Conservation (phyloP, 495 filamentous ascomycete genomes). For the Penicillium pulvis region DNA sequence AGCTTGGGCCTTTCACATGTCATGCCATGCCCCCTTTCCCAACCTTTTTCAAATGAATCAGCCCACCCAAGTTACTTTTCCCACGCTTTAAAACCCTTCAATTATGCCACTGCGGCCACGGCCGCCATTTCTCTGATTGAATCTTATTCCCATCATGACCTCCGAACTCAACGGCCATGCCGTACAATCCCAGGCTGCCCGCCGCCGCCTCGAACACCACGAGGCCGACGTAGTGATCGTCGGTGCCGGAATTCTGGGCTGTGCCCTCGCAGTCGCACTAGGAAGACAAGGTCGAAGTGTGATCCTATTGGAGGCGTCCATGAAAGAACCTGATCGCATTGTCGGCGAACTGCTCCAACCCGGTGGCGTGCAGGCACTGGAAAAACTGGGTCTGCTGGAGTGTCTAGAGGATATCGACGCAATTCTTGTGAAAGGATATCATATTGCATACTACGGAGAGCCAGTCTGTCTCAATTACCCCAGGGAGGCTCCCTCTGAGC, state of each 20-base stretch:
- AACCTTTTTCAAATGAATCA: constrained; percentile 15
- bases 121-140: constrained; percentile 11
- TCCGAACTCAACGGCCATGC: constrained; percentile 17
- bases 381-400: constrained; percentile 73
- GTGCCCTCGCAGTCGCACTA: constrained; percentile 81
- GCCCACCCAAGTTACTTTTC: constrained; percentile 17
- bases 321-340: constrained; percentile 95
- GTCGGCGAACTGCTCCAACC: constrained; percentile 95
- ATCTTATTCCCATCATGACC: constrained; percentile 1
- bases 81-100: constrained; percentile 11
- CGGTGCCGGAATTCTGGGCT: constrained; percentile 87
- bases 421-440: constrained; percentile 78
- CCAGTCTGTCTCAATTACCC: constrained; percentile 80
- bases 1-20: constrained; percentile 37
- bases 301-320: constrained; percentile 81
- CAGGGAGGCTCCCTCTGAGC: constrained; percentile 29
- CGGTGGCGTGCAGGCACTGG: constrained; percentile 80
- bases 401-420: constrained; percentile 92
- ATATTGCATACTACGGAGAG: constrained; percentile 79
- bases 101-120: constrained; percentile 21
- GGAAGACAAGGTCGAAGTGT: constrained; percentile 90
- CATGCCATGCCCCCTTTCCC: constrained; percentile 37
- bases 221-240: constrained; percentile 83
- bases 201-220: constrained; percentile 53
- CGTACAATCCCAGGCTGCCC: constrained; percentile 29